Base-by-base conservation (phyloP, 2,329 filamentous ascomycete genomes). In the Tolypocladium inflatum region DNA sequence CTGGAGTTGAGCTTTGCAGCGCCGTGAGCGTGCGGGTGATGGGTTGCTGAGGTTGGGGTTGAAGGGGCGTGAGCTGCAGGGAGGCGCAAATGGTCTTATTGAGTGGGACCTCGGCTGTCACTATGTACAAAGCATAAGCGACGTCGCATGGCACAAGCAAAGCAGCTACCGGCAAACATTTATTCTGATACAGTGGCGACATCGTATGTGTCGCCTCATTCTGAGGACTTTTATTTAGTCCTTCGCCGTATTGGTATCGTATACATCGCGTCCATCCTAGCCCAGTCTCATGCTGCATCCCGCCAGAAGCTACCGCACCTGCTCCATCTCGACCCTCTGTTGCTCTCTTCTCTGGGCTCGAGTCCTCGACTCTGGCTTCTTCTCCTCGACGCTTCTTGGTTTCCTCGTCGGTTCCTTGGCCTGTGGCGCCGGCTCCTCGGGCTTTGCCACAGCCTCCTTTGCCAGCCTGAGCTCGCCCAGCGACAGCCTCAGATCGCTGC, bases 381-480 rank as follows among this genome's bases (percentile, higher is more conserved):
- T 64, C 60, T 62, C 71, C 59, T 60, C 43, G 19, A 35, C 19
- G n/a, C 26, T 35, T 33, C 63, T 65, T 39, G 69, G 66, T 59
- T 69, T 70, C 58, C 65, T 60, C 62, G 66, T 67, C 11, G 62
- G 58, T 55, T 74, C 70, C 60, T 64, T 67, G 33, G 45, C 52
- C 53, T 56, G 73, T 3, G 52, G 10, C 15, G 45, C 51, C 17
- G 57, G 33, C 38, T 50, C 59, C 57, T 61, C 55, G 19, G 65
- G 61, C 59, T 66, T 70, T 17, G 65, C 68, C n/a, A 76, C 74
- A 15, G 86, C 86, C 68, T 91, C 86, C 69, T 81, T 87, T 5
- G 90, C 92, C 58, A 88, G 75, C 64, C 87, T 80, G 64, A 96
- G 77, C 65, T 97, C 92, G 57, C 80, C 80, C 61, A 81, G 78